These are phyloP conservation scores for Parathielavia appendiculata DNA, from an alignment of 495 filamentous ascomycete genomes.

Conservation along the genomic window DNA sequence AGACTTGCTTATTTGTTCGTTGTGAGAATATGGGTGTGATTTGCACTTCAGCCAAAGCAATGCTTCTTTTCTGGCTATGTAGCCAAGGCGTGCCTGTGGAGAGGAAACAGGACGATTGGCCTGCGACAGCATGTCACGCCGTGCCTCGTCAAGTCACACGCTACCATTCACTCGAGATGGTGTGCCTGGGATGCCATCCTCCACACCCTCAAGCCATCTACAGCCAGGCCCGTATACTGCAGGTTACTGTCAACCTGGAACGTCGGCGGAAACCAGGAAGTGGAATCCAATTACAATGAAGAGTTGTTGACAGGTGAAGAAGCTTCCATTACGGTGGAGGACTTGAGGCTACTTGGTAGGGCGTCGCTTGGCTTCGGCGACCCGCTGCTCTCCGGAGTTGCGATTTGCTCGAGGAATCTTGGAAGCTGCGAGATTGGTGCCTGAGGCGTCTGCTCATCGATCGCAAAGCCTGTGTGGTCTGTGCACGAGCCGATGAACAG, in stretches of 20 bases:
- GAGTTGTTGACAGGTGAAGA: no score
- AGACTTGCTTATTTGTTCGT: no score
- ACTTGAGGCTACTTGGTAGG: no score
- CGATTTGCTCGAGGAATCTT: not conserved
- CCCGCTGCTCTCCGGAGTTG: not conserved
- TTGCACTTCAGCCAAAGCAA: not conserved
- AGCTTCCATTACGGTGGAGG: no score
- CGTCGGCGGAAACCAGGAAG: no score
- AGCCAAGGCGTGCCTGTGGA: not conserved
- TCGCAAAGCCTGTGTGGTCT: constrained; percentile 13
- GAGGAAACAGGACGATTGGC: not conserved
- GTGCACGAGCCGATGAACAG: constrained; percentile 14
- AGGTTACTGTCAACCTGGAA: no score
- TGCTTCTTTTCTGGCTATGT: not conserved
- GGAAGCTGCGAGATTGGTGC: not conserved
- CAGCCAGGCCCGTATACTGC: no score
- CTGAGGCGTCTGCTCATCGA: constrained; percentile 10
- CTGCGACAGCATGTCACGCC: not conserved
- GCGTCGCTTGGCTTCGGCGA: constrained; percentile 2
- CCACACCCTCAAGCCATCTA: no score
- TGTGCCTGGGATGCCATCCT: not conserved
- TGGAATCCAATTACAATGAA: no score
- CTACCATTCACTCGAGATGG: not conserved
- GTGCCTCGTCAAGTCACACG: not conserved
- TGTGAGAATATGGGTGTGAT: no score